Evolutionary conservation across 2,329 filamentous ascomycete genomes (phyloP), one percentile per base, ranked within the genome.

Genomic region (Nannizziopsis barbatae): DNA sequence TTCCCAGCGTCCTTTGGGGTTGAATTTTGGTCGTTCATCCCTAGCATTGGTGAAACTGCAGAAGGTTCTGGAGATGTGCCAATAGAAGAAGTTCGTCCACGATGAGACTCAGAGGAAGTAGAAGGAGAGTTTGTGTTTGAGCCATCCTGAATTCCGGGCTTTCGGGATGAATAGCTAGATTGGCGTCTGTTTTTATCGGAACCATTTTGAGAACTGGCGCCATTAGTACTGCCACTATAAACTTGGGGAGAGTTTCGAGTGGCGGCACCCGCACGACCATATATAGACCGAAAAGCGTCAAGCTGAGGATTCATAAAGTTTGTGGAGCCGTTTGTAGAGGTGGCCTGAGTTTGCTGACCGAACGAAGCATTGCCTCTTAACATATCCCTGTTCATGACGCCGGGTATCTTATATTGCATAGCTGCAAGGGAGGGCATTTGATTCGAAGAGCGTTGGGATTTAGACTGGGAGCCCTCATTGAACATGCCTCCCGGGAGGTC

Each of bases 401-500:
- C 50, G 22, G 50, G 50, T 6, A 33, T 35, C 31, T 38, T 49
- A 9, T 49, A 42, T 14, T 48, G 41, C 14, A 43, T 45, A 15
- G 41, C 42, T 8, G 37, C n/a, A 6, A 33, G 6, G n/a, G 45
- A 17, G 32, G 37, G 38, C 12, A 35, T 17, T 11, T 32, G 40
- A 50, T 10, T 30, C 3, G 45, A 20, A 18, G 39, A 14, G 42
- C 54, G 44, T 49, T 52, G 49, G 7, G 56, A 47, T 40, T 60
- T 65, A 27, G 58, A 52, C 41, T 68, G 55, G 7, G 68, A 62
- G n/a, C 68, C 64, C 49, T 71, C 72, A 52, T 66, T 73, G 52
- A 77, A 72, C 10, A 77, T 68, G 52, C 75, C 66, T 22, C 70
- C 71, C 15, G 77, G 76, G 20, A 93, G 75, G 51, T 81, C 76